A percentile compares a stretch with the other conserved stretches of the same genome.
These are phyloP conservation scores for Sporothrix curviconia DNA, from an alignment of 2,329 filamentous ascomycete species.

Conservation along the genomic window DNA sequence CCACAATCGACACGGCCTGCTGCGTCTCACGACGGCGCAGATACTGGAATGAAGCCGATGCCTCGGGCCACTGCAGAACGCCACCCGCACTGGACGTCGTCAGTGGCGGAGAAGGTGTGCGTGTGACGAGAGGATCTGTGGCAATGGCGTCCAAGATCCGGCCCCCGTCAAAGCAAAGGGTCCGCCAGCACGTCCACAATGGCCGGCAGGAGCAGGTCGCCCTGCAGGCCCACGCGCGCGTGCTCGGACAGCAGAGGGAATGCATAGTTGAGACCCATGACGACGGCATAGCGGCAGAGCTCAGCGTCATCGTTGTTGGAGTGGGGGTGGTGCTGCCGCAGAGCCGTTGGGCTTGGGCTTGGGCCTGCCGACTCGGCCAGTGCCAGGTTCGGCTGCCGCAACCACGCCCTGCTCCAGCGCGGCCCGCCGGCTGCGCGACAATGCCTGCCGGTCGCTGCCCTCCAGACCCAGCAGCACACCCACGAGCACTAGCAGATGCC, in stretches of 20 bases:
- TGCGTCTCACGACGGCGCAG: slow-evolving; percentile 50
- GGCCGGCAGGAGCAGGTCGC: slow-evolving; percentile 63
- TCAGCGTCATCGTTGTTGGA: slow-evolving; percentile 31
- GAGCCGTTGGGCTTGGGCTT: too few species aligned
- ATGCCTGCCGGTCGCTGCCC: slow-evolving; percentile 52
- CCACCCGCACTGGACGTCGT: too few species aligned
- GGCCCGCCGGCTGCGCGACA: slow-evolving; percentile 56
- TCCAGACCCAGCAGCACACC: slow-evolving; percentile 75
- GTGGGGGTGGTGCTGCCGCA: too few species aligned
- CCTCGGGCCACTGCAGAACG: slow-evolving; percentile 56
- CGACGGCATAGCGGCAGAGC: slow-evolving; percentile 46
- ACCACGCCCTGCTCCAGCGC: slow-evolving; percentile 69
- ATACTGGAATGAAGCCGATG: slow-evolving; percentile 53
- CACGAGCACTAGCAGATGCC: slow-evolving; percentile 73
- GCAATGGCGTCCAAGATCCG: slow-evolving; percentile 68
- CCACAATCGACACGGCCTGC: slow-evolving; percentile 38
- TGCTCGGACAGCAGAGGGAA: slow-evolving; percentile 63
- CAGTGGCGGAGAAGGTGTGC: too few species aligned
- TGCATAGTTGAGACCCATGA: slow-evolving; percentile 68
- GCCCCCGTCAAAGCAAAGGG: slow-evolving; percentile 63
- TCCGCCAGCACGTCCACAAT: slow-evolving; percentile 62
- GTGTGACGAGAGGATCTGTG: slow-evolving; percentile 42
- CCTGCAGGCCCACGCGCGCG: slow-evolving; percentile 54
- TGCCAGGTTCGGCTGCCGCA: slow-evolving; percentile 68
- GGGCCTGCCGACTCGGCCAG: slow-evolving; percentile 43